Evolutionary conservation across 192 early-diverging fungal genomes (phyloP), one percentile per base, ranked within the genome.

Genomic region (Dissophora globulifera): DNA sequence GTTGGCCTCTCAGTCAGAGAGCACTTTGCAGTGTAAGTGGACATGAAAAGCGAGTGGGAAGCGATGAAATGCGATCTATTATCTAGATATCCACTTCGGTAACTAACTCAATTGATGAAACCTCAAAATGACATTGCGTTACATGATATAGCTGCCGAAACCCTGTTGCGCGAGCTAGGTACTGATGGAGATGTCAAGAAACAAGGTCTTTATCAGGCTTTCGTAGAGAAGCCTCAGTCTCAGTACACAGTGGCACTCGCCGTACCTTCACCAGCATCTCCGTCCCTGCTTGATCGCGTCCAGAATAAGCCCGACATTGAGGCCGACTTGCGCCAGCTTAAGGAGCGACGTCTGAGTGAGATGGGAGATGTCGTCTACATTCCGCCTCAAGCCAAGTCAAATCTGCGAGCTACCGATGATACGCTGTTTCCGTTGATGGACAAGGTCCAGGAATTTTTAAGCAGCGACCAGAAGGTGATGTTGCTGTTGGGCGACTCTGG

Each of bases 401-500:
- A 17, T 27, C 47, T n/a, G 1, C 13, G n/a, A 2, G 31, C 56
- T 0, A 1, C 16, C 9, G 48, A 67, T 22, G 32, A 49, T 12
- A 35, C 48, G 20, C 10, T 50, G 31, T 67, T 52, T 25, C 23
- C 30, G 4, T 45, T 67, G 27, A 50, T 50, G 29, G 26, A 40
- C 38, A 58, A 51, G 9, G 45, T 50, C 15, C n/a, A 58, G 13
- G 65, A 67, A 19, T 67, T 67, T 33, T 49, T 67, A 17, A 20
- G 2, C 48, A 67, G 56, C 12, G 15, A 58, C 11, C 32, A 32
- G 19, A 52, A 52, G 41, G 65, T 67, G 35, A 51, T 67, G 5
- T 23, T 67, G 26, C 10, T 67, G 31, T 49, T 52, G 11, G 65
- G 65, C 22, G 65, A 67, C 25, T 67, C 64, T 23, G 64, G 64